Evolutionary conservation across 1,284 basidiomycete species (phyloP), one percentile per base, ranked within the genome.

Genomic region (Leccinum insolens): DNA sequence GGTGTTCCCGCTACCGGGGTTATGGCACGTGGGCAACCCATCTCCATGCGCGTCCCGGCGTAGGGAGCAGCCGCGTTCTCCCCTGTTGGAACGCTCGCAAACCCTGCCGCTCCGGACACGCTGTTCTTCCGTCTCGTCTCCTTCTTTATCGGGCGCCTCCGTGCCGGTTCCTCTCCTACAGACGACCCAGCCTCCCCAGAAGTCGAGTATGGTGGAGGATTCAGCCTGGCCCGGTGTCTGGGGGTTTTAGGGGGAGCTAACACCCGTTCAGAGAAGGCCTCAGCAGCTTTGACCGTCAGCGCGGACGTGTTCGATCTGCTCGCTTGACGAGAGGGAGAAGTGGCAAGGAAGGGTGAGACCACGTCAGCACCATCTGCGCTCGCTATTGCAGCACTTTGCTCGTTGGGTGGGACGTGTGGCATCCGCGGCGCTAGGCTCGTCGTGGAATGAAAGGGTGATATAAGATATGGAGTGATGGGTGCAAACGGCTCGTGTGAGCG

Each of bases 121-220:
- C 65, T 68, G 3, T 20, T 58, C 7, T 68, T 37, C 6, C 34
- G 62, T 22, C 34, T 67, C 63, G 61, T 57, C 2, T 65, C 14
- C 25, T 63, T 65, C 44, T 37, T 72, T 37, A 14, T 49, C 20
- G 70, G 65, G 2, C 31, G 2, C 46, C 39, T 62, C 52, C 55
- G 68, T 15, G 28, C 12, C 49, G 4, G 61, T 20, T 5, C n/a
- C 17, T 37, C 25, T 31, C 12, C 31, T 31, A 1, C 22, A 11
- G 65, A 58, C 5, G 65, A 12, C 3, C 46, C 41, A 5, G 61
- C 22, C 7, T 62, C 68, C 2, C n/a, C 44, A 2, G 69, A 62
- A 5, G 63, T 62, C 20, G 70, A 66, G 41, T 76, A 76, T 12
- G 77, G 66, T 5, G 75, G 75, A 15, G 75, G 75, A 55, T 76